Percentiles rank a stretch among this genome's conserved stretches.
phyloP scores from a whole-genome alignment of 192 early-diverging fungal genomes.

The Coemansia aciculifera region DNA sequence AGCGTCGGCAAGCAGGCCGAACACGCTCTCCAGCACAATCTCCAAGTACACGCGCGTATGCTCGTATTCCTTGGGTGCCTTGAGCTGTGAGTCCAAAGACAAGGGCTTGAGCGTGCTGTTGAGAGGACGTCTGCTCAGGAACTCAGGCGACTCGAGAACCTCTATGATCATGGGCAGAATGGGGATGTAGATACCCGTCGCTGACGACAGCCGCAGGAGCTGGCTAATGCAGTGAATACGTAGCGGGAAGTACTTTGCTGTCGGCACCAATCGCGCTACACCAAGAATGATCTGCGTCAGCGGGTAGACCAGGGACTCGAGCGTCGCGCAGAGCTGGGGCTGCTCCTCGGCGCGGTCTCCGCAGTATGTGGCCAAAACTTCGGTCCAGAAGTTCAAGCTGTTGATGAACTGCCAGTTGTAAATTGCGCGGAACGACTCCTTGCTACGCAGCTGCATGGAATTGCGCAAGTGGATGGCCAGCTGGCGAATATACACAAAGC shows the following conservation, averaged over 20 bases:
- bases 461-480: conserved; percentile 89
- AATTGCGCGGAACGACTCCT: conserved; percentile 85
- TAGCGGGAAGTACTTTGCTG: conserved; percentile 88
- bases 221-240: conserved; percentile 81
- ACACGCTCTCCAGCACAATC: conserved; percentile 79
- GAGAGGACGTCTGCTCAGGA: conserved; percentile 65
- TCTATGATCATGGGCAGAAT: conserved; percentile 83
- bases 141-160: conserved; percentile 74
- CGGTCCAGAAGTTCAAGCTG: conserved; percentile 87
- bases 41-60: conserved; percentile 81
- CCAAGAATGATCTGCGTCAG: conserved; percentile 79
- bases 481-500: conserved; percentile 91
- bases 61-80: conserved; percentile 79
- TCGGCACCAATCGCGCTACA: conserved; percentile 81
- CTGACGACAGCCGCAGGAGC: conserved; percentile 69
- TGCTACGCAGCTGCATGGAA: conserved; percentile 80
- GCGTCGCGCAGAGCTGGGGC: conserved; percentile 49
- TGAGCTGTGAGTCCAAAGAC: conserved; percentile 75
- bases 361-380: conserved; percentile 75
- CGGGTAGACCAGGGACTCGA: conserved; percentile 84
- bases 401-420: conserved; percentile 99
- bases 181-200: conserved; percentile 75
- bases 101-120: conserved; percentile 84
- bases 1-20: conserved; percentile 72
- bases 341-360: conserved; percentile 57